Conservation (phyloP, 83 land plant species). For the Larix sibirica region DNA sequence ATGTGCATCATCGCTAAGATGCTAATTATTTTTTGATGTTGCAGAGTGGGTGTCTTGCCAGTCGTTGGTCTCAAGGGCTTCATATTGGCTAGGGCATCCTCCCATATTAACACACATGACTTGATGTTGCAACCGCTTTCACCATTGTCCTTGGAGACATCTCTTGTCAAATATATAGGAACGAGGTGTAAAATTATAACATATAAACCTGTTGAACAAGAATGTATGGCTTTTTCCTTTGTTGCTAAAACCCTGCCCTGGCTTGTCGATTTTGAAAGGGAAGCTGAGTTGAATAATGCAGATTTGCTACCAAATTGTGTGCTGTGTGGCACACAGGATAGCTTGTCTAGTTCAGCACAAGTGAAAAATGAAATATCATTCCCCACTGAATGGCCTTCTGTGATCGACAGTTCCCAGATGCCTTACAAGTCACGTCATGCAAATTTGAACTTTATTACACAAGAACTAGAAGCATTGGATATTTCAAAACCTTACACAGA, state of each 20-base stretch:
- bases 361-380: neutral
- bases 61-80: constrained; percentile 1
- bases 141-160: neutral
- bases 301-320: neutral
- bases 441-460: neutral
- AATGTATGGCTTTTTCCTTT: neutral
- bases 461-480: neutral
- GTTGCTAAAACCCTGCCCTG: neutral
- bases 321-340: neutral
- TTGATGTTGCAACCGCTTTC: neutral
- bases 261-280: neutral
- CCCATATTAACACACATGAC: neutral
- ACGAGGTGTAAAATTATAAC: constrained; percentile 2
- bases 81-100: neutral
- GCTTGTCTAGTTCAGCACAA: neutral
- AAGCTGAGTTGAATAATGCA: neutral
- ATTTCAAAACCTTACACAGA: neutral
- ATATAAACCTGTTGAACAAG: neutral
- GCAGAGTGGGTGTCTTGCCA: constrained; percentile 14
- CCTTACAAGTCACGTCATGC: neutral
- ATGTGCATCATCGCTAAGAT: neutral
- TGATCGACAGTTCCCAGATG: neutral
- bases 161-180: neutral
- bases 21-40: neutral
- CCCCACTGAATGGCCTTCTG: neutral